These are phyloP conservation scores for Eremothecium gossypii DNA, from an alignment of 1,139 yeast genomes.

Conservation along the genomic window DNA sequence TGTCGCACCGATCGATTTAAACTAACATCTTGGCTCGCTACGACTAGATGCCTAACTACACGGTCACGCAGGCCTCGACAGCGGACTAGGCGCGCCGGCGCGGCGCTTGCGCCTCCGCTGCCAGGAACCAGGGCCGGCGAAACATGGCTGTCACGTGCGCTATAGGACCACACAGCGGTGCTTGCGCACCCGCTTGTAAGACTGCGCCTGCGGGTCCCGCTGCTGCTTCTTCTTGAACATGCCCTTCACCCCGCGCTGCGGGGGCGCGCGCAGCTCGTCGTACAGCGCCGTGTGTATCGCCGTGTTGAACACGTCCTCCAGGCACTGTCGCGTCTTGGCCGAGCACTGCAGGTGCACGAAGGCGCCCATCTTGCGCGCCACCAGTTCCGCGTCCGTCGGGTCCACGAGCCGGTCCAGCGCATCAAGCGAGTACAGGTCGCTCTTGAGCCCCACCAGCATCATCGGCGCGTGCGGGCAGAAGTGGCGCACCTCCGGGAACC, in stretches of 20 bases:
- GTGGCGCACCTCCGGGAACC: slow-evolving; percentile 82
- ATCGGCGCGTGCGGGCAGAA: slow-evolving; percentile 77
- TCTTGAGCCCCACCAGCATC: slow-evolving; percentile 68
- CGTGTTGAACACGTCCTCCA: slow-evolving; percentile 54
- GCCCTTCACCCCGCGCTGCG: slow-evolving; percentile 2
- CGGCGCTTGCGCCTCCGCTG: no score
- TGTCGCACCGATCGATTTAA: no score
- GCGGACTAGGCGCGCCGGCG: no score
- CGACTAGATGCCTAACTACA: no score
- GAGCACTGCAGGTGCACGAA: slow-evolving; percentile 74
- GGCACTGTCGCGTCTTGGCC: slow-evolving; percentile 60
- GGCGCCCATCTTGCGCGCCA: slow-evolving; percentile 64
- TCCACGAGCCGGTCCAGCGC: slow-evolving; percentile 19
- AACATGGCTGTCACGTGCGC: no score
- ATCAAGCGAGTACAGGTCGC: slow-evolving; percentile 45
- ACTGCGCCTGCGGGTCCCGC: background rate
- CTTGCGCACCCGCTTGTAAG: background rate
- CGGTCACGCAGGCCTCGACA: no score
- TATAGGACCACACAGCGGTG: background rate
- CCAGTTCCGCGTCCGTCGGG: slow-evolving; percentile 22
- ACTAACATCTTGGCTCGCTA: no score
- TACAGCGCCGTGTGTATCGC: slow-evolving; percentile 23
- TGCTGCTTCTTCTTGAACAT: slow-evolving; percentile 3
- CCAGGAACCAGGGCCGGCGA: no score
- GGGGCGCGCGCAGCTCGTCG: slow-evolving; percentile 9